phyloP scores from a whole-genome alignment of 225 moss, liverwort and hornwort genomes.

The Sphagnum contortum region DNA sequence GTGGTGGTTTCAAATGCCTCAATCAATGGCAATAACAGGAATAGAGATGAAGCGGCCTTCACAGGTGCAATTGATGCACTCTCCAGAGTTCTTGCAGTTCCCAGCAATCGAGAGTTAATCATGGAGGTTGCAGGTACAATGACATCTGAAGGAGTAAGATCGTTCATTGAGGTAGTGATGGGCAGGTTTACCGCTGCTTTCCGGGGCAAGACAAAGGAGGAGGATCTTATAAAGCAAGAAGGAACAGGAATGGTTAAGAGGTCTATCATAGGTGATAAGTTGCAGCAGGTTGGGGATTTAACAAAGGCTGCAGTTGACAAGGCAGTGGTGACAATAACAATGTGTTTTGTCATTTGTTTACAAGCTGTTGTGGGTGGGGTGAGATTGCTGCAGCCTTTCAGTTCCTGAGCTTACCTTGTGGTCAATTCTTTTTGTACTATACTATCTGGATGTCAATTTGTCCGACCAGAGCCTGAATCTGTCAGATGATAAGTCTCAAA shows the following conservation, averaged over 20 bases:
- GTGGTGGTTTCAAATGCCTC: too few species aligned
- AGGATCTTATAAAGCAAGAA: conserved; percentile 10
- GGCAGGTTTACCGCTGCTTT: conserved; percentile 48
- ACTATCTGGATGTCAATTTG: too few species aligned
- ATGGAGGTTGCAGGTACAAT: conserved; percentile 80
- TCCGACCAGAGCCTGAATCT: too few species aligned
- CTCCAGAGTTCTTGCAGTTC: conserved; percentile 77
- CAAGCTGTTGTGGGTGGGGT: conserved; percentile 62
- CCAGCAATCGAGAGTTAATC: conserved; percentile 85
- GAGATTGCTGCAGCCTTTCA: conserved; percentile 33
- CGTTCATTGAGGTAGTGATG: conserved; percentile 58
- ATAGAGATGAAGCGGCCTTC: conserved; percentile 10
- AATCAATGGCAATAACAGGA: conserved; percentile 7
- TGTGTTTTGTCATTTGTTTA: conserved; percentile 86
- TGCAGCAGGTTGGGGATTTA: conserved; percentile 69
- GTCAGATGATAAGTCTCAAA: too few species aligned
- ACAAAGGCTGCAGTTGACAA: conserved; percentile 70
- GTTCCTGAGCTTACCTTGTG: too few species aligned
- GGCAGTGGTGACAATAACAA: conserved; percentile 72
- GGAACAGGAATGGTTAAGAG: conserved; percentile 11
- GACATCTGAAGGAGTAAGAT: conserved; percentile 73
- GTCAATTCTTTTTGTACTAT: too few species aligned
- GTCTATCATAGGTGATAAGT: conserved; percentile 44
- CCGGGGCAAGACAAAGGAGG: conserved; percentile 29
- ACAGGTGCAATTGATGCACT: conserved; percentile 56